phyloP scores from a whole-genome alignment of 768 basidiomycete species.

The Austroboletus eburneus region DNA sequence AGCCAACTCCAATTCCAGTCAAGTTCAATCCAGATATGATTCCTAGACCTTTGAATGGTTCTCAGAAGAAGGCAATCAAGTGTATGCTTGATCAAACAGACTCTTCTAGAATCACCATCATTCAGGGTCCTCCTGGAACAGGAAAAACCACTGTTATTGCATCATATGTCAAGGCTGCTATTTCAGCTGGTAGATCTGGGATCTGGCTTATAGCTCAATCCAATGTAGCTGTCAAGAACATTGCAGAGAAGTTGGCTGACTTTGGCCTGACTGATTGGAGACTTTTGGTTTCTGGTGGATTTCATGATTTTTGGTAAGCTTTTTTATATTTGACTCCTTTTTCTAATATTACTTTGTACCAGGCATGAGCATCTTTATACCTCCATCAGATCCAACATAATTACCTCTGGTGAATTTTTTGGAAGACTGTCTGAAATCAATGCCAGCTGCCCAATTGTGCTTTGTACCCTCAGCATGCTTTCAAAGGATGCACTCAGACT shows the following conservation, averaged over 20 bases:
- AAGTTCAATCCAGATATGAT: constrained; percentile 12
- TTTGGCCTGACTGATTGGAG: constrained; percentile 54
- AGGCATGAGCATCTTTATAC: constrained; percentile 83
- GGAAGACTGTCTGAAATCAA: constrained; percentile 30
- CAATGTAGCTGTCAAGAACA: constrained; percentile 87
- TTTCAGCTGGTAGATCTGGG: constrained; percentile 38
- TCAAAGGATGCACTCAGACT: constrained; percentile 33
- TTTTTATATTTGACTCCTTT: not conserved
- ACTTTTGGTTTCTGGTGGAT: constrained; percentile 68
- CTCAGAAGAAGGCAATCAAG: constrained; percentile 35
- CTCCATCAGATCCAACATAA: constrained; percentile 44
- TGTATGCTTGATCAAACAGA: constrained; percentile 37
- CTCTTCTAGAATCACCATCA: constrained; percentile 33
- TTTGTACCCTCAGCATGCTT: constrained; percentile 79
- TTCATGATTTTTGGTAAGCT: constrained; percentile 61
- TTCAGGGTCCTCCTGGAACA: constrained; percentile 59
- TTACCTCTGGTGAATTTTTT: constrained; percentile 42
- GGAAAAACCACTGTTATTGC: constrained; percentile 76
- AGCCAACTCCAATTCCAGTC: constrained; percentile 15
- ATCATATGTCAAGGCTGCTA: constrained; percentile 49
- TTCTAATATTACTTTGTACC: constrained; percentile 4
- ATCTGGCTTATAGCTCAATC: constrained; percentile 84
- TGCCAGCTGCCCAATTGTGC: constrained; percentile 53
- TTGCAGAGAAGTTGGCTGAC: constrained; percentile 71
- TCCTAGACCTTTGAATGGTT: constrained; percentile 35